Evolutionary conservation across 768 basidiomycete species (phyloP), one percentile per base, ranked within the genome.

Genomic region (Termitomyces sp.): DNA sequence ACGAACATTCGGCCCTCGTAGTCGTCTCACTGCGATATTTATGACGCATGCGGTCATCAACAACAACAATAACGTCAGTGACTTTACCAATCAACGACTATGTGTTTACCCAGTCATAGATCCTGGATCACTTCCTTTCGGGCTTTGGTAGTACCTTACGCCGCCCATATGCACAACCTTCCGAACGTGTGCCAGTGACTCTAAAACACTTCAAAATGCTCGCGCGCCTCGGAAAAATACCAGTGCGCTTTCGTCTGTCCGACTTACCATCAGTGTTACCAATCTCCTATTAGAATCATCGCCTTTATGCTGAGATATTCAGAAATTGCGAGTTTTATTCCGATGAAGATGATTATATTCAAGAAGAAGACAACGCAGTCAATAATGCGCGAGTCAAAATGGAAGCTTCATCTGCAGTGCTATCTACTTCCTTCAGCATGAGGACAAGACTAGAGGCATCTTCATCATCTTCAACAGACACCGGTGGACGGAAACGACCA

Each of bases 131-230:
- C 32, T 80, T 79, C 62, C 63, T 80, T 52, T 60, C 67, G 41
- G 58, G 56, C 45, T 58, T 58, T n/a, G 68, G 67, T 55, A 63
- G 41, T 57, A 35, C 22, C 24, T 38, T 24, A 10, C 60, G 47
- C 41, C 64, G 64, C 5, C 58, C 26, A 6, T 17, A n/a, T 22
- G 12, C 24, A 66, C n/a, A 63, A 58, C 46, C 62, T 9, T 22
- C 24, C 22, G 50, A 51, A 7, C 80, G 74, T 43, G 85, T 90
- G 26, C 89, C 88, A 21, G 64, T 90, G 32, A 90, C 88, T 5
- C 70, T 91, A 49, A 83, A 87, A 62, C 88, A 89, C 62, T 91
- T 91, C 71, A 79, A 83, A 64, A 64, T 86, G n/a, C 75, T 91
- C 45, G 88, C 88, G 3, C 79, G 77, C 43, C 69, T 91, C 17